Evolutionary conservation across 1,284 basidiomycete genomes (phyloP).

Genomic region (Ganoderma lucidum): DNA sequence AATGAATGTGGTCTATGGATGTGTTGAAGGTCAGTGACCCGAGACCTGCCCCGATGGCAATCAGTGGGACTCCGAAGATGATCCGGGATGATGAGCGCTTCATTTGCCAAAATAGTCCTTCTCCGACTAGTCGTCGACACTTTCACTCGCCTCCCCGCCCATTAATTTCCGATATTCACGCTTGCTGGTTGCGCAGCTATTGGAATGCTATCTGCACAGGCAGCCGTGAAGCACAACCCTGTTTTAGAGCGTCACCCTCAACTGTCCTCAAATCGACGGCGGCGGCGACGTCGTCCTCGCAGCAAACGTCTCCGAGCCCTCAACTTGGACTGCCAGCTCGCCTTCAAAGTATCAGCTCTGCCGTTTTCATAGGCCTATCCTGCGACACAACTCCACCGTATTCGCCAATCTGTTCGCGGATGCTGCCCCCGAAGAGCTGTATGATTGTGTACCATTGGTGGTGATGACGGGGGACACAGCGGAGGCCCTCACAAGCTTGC

Average conservation of each 20-base stretch:
- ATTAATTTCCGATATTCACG: no score
- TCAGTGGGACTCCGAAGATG: no score
- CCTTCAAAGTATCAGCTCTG: background rate
- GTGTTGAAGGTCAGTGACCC: no score
- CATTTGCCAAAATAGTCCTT: background rate
- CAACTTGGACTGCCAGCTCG: background rate
- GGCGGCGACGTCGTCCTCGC: conserved; percentile 3
- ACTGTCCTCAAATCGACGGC: conserved; percentile 1
- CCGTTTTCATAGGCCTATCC: background rate
- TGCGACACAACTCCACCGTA: background rate
- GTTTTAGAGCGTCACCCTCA: background rate
- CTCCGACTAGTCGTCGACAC: no score
- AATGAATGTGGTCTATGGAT: no score
- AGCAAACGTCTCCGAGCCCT: background rate
- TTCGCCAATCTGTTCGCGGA: background rate
- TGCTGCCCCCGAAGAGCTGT: background rate
- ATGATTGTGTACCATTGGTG: conserved; percentile 4
- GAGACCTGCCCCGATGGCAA: no score
- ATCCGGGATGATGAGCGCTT: background rate
- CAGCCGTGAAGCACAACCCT: background rate
- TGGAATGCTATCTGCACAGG: background rate
- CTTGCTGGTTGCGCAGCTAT: no score
- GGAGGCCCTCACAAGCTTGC: background rate
- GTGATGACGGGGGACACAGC: conserved; percentile 4
- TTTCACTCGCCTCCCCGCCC: background rate